phyloP scores from a whole-genome alignment of 129 eudicot species.

The Lactuca saligna region DNA sequence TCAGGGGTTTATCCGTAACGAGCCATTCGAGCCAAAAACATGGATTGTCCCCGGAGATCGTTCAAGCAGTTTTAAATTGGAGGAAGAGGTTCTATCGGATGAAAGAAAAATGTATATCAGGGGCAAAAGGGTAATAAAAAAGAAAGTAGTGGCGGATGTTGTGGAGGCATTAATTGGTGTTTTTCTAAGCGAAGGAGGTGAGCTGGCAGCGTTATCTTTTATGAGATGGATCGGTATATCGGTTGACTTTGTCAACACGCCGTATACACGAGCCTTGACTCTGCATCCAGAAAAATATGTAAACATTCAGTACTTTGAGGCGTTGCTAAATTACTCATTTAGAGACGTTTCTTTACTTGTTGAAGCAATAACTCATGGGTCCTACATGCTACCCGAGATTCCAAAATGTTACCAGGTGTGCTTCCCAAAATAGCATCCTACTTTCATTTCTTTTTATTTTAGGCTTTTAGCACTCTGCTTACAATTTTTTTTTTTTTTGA shows the following conservation, averaged over 20 bases:
- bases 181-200: slow-evolving; percentile 66
- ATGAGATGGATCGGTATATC: slow-evolving; percentile 85
- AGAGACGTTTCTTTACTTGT: slow-evolving; percentile 66
- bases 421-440: not conserved
- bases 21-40: slow-evolving; percentile 69
- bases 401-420: slow-evolving; percentile 86
- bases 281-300: slow-evolving; percentile 43
- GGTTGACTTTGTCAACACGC: slow-evolving; percentile 47
- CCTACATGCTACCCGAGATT: slow-evolving; percentile 77
- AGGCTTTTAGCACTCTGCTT: too few species aligned
- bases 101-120: slow-evolving; percentile 38
- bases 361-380: slow-evolving; percentile 95
- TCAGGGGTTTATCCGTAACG: slow-evolving; percentile 80
- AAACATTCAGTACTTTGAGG: slow-evolving; percentile 43
- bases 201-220: slow-evolving; percentile 68
- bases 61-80: slow-evolving; percentile 15
- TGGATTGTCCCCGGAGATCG: slow-evolving; percentile 77
- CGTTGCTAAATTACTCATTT: slow-evolving; percentile 52
- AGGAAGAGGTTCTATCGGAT: slow-evolving; percentile 41
- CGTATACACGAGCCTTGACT: slow-evolving; percentile 39
- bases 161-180: slow-evolving; percentile 90
- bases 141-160: slow-evolving; percentile 76
- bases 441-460: not conserved
- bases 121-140: slow-evolving; percentile 42
- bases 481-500: not conserved